phyloP scores from a whole-genome alignment of 1,139 yeast species.

The Suhomyces choctaworum region DNA sequence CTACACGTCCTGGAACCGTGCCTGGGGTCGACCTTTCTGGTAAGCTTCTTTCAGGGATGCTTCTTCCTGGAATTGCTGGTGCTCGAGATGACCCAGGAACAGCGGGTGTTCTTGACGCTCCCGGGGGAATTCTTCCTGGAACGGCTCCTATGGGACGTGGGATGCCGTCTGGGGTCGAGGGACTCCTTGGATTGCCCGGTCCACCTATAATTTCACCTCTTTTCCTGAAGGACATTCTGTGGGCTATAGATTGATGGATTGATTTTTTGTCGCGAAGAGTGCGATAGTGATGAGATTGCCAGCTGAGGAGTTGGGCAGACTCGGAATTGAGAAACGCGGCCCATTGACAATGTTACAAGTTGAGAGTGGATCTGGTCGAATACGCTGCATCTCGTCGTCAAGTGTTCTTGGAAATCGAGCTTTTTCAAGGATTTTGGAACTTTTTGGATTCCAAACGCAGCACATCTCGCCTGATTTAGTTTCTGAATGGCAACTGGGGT shows the following conservation, averaged over 20 bases:
- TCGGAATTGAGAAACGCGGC: too few species aligned
- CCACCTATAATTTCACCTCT: slow-evolving; percentile 60
- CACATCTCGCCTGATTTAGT: too few species aligned
- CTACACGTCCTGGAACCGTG: slow-evolving; percentile 13
- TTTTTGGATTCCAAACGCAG: too few species aligned
- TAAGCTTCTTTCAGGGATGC: slow-evolving; percentile 3
- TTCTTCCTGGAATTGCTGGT: not conserved
- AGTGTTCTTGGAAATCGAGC: too few species aligned
- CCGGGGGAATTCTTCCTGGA: slow-evolving; percentile 2
- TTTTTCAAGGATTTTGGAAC: too few species aligned
- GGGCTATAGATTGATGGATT: not conserved
- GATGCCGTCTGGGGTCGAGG: slow-evolving; percentile 4
- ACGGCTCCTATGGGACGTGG: slow-evolving; percentile 8
- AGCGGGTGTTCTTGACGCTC: not conserved
- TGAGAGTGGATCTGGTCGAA: too few species aligned
- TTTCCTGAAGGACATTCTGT: slow-evolving; percentile 67
- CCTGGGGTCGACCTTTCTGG: slow-evolving; percentile 1
- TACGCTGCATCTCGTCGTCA: too few species aligned
- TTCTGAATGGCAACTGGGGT: too few species aligned
- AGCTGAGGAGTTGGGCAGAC: too few species aligned
- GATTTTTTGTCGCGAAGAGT: slow-evolving; percentile 2
- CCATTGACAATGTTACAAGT: too few species aligned
- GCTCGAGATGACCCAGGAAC: slow-evolving; percentile 1
- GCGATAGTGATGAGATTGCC: too few species aligned
- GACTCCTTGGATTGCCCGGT: slow-evolving; percentile 1